Evolutionary conservation across 139 green algal species (phyloP).

Genomic region (Chlorella sp.): DNA sequence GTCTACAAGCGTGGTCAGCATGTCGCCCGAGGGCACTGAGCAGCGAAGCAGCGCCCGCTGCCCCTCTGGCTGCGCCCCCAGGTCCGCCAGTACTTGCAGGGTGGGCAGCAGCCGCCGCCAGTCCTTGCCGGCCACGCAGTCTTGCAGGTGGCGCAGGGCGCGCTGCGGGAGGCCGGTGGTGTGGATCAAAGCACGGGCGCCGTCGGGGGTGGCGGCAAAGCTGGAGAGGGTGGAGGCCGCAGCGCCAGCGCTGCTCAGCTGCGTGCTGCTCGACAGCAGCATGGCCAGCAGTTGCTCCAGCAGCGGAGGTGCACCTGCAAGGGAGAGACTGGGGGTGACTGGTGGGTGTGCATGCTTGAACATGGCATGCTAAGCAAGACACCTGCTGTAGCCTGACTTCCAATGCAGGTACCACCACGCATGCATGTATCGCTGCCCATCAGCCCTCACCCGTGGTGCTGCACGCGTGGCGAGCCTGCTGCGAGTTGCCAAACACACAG

Average conservation of each 20-base stretch:
- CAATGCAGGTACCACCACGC: no score
- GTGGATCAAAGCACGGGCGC: neutral
- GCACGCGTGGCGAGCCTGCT: neutral
- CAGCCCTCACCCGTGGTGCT: neutral
- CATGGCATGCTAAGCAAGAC: no score
- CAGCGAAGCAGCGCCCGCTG: constrained; percentile 1
- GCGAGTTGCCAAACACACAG: neutral
- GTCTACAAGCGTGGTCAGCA: neutral
- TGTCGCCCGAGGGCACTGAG: neutral
- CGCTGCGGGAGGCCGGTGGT: neutral
- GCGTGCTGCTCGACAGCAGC: neutral
- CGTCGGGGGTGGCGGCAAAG: constrained; percentile 20
- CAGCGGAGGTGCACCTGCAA: neutral
- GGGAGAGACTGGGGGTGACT: no score
- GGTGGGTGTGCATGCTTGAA: no score
- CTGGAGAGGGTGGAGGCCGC: neutral
- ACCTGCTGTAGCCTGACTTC: no score
- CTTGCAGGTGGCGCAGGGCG: neutral
- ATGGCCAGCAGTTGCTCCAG: neutral
- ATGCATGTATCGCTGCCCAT: no score
- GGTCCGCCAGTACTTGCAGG: neutral
- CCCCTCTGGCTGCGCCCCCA: constrained; percentile 12
- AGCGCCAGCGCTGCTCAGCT: neutral
- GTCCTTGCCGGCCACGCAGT: neutral
- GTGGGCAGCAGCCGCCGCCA: neutral